phyloP scores from a whole-genome alignment of 768 basidiomycete species.

The Royoungia palumana region DNA sequence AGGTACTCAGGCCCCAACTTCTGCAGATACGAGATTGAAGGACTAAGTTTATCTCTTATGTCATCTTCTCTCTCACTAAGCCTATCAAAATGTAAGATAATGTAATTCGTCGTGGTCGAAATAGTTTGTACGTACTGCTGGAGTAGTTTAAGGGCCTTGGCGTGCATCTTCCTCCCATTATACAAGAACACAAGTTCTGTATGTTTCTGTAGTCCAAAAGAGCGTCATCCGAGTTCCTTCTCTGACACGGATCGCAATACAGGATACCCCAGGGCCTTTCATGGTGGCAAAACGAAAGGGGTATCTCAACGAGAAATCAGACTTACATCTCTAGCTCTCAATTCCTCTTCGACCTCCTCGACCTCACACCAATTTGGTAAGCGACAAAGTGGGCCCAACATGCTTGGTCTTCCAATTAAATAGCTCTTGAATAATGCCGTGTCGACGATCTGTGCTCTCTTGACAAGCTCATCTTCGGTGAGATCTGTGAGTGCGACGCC shows the following conservation, averaged over 20 bases:
- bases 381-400: constrained; percentile 85
- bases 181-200: constrained; percentile 89
- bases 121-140: constrained; percentile 73
- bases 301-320: background rate
- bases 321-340: constrained; percentile 72
- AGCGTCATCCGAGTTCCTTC: background rate
- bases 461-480: constrained; percentile 78
- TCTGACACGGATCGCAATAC: too few species aligned
- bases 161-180: constrained; percentile 93
- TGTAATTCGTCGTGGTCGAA: background rate
- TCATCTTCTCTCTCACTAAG: constrained; percentile 77
- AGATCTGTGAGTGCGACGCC: constrained; percentile 68
- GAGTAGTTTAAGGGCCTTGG: constrained; percentile 80
- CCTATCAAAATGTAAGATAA: constrained; percentile 42
- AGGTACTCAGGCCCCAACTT: constrained; percentile 83
- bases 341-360: constrained; percentile 83
- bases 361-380: constrained; percentile 98
- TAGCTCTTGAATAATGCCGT: constrained; percentile 95
- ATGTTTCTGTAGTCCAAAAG: constrained; percentile 61
- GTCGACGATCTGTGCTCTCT: constrained; percentile 91
- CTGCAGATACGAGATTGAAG: constrained; percentile 87
- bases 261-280: too few species aligned
- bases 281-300: background rate
- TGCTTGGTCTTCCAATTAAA: constrained; percentile 70
- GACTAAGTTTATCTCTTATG: constrained; percentile 71